These are phyloP conservation scores for Melanopsichium pennsylvanicum DNA, from an alignment of 1,284 basidiomycete species.

Conservation along the genomic window DNA sequence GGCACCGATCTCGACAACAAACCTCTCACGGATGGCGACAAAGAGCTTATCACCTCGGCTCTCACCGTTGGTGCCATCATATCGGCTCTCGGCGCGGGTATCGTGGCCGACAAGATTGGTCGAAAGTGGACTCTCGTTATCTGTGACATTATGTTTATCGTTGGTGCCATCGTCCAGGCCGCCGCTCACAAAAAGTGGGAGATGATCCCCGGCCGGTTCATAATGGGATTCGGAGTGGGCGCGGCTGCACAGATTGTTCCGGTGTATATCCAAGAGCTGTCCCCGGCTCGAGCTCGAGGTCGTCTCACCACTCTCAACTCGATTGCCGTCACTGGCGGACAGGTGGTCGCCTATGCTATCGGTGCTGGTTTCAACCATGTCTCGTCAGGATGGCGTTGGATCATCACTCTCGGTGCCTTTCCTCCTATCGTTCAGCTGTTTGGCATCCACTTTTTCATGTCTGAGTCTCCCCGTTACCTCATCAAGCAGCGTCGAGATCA, in stretches of 20 bases:
- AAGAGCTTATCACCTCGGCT: constrained; percentile 49
- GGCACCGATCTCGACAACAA: constrained; percentile 38
- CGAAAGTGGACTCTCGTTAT: constrained; percentile 65
- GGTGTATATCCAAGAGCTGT: constrained; percentile 67
- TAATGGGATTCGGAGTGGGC: constrained; percentile 67
- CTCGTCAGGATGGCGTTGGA: constrained; percentile 66
- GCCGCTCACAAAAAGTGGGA: constrained; percentile 62
- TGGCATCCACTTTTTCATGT: constrained; percentile 64
- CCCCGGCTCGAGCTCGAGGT: constrained; percentile 66
- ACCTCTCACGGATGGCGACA: constrained; percentile 35
- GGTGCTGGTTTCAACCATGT: constrained; percentile 54
- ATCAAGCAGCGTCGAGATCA: constrained; percentile 58
- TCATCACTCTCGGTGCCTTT: constrained; percentile 66
- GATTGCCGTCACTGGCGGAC: constrained; percentile 66
- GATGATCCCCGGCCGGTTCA: constrained; percentile 66
- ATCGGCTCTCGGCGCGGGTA: constrained; percentile 62
- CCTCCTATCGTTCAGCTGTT: constrained; percentile 63
- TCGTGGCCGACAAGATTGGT: constrained; percentile 64
- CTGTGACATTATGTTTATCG: constrained; percentile 54
- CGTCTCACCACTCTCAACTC: constrained; percentile 66
- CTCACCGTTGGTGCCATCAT: constrained; percentile 53
- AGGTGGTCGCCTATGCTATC: constrained; percentile 66
- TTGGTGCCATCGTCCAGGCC: constrained; percentile 67
- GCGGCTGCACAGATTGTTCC: constrained; percentile 66
- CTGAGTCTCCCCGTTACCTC: constrained; percentile 66